Evolutionary conservation across 2,329 filamentous ascomycete genomes (phyloP), one percentile per base, ranked within the genome.

Genomic region (Lecanicillium sp.): DNA sequence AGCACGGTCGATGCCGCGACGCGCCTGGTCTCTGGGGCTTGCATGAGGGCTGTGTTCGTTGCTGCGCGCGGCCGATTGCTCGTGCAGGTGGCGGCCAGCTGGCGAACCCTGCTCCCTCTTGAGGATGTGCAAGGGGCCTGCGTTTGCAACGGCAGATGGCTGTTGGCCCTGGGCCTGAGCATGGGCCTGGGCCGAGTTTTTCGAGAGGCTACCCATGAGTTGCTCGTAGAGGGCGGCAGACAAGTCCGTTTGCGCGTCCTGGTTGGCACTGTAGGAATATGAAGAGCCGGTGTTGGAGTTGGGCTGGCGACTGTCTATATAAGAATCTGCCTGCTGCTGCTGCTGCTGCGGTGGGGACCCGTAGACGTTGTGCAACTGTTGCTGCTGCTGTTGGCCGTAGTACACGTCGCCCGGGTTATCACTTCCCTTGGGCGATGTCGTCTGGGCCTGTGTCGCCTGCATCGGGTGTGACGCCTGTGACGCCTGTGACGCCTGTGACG

Each of bases 21-120:
- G 64, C n/a, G 61, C 56, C 50, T 70, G 67, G 52, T 71, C 72
- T 2, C 58, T 58, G n/a, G 74, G 72, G 51, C 68, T 75, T 23
- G 64, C 56, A 15, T 69, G 56, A 10, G 69, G 65, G 57, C 71
- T 75, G 8, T 66, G 68, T 36, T 74, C 70, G 54, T 60, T 67
- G 35, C 64, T 61, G 45, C 21, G 44, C 26, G 64, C 55, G 20
- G 59, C 66, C 52, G 68, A 68, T 49, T 67, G 65, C 8, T 74
- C 72, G 32, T 56, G 61, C 17, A 61, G 60, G 47, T 64, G 61
- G 3, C 67, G 66, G 37, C 60, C 61, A 44, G 65, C 59, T 27
- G 71, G 67, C 50, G 70, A 67, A 52, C 60, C 48, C 44, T 63
- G 62, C 15, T 68, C 67, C 62, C 78, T 79, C 62, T 77, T 77